phyloP scores from a whole-genome alignment of 192 early-diverging fungal species.

The Piromyces finnis region DNA sequence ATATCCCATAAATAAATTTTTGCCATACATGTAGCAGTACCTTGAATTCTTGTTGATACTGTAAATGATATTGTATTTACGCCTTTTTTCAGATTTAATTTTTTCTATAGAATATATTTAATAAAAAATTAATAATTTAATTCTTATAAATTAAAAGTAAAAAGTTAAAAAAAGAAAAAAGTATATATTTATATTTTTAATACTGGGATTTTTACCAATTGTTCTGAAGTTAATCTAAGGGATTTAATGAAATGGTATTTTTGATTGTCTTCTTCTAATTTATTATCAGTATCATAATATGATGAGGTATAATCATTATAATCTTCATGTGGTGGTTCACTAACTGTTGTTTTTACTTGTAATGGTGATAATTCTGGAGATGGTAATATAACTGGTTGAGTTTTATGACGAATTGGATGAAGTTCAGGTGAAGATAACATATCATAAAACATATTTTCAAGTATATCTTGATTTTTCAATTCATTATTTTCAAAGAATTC shows the following conservation, averaged over 20 bases:
- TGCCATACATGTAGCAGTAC: conserved; percentile 57
- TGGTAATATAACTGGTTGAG: background rate
- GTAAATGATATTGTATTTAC: conserved; percentile 81
- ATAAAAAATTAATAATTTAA: no score
- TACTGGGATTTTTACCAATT: conserved; percentile 53
- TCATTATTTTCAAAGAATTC: background rate
- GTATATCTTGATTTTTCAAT: background rate
- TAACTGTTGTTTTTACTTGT: background rate
- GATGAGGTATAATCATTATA: background rate
- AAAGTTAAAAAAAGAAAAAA: background rate
- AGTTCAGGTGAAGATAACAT: background rate
- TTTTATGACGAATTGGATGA: background rate
- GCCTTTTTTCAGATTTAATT: conserved; percentile 61
- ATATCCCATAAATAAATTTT: conserved; percentile 79
- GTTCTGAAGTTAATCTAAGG: conserved; percentile 77
- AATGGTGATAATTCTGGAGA: background rate
- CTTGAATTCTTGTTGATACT: conserved; percentile 57
- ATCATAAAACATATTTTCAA: background rate
- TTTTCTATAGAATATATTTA: conserved; percentile 12
- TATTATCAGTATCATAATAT: background rate
- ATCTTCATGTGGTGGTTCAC: background rate
- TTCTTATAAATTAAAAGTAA: no score
- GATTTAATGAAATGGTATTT: conserved; percentile 63
- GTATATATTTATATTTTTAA: background rate
- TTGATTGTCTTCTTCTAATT: background rate